phyloP scores from a whole-genome alignment of 2,329 filamentous ascomycete genomes.

The Fusarium sp. region DNA sequence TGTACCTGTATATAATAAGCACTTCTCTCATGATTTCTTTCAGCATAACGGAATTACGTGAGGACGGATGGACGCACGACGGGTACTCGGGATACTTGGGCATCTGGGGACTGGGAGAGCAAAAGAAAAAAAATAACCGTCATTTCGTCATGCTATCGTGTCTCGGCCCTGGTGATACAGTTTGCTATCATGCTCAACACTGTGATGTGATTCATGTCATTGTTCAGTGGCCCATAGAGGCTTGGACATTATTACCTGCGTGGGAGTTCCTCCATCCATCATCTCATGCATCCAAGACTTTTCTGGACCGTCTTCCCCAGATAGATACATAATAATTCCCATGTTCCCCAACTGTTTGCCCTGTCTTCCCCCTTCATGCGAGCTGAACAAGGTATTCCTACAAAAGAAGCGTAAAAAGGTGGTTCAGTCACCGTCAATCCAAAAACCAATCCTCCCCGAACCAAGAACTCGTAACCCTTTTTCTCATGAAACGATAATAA shows the following conservation, averaged over 20 bases:
- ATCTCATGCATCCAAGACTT: slow-evolving; percentile 24
- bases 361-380: slow-evolving; percentile 15
- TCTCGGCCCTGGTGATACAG: not conserved
- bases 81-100: slow-evolving; percentile 40
- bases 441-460: slow-evolving; percentile 22
- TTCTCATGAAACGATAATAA: slow-evolving; percentile 30
- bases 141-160: slow-evolving; percentile 15
- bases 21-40: slow-evolving; percentile 45
- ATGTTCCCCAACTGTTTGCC: slow-evolving; percentile 15
- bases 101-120: slow-evolving; percentile 26
- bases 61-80: slow-evolving; percentile 33
- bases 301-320: slow-evolving; percentile 24
- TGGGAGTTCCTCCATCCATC: slow-evolving; percentile 15
- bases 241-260: slow-evolving; percentile 35
- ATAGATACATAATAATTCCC: slow-evolving; percentile 26
- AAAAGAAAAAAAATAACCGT: slow-evolving; percentile 18
- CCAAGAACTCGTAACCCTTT: slow-evolving; percentile 36
- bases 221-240: slow-evolving; percentile 7
- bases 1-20: slow-evolving; percentile 53
- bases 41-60: slow-evolving; percentile 32
- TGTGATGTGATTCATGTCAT: not conserved
- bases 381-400: slow-evolving; percentile 38
- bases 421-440: slow-evolving; percentile 23
- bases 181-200: not conserved
- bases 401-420: slow-evolving; percentile 37